phyloP scores from a whole-genome alignment of 305 asterid genomes.

The Fraxinus nigra region DNA sequence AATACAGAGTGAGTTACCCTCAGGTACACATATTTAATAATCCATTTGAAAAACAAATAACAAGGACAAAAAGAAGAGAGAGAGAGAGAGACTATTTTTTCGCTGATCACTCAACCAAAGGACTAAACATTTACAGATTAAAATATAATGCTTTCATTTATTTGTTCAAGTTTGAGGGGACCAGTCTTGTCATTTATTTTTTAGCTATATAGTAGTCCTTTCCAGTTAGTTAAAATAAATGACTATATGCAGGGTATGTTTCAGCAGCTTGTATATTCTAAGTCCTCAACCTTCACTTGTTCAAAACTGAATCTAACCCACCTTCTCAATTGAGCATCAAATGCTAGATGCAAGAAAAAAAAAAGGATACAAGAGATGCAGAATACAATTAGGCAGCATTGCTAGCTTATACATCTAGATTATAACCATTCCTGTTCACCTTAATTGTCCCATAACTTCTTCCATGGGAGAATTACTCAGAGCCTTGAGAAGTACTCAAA shows the following conservation, averaged over 20 bases:
- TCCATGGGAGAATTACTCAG: neutral
- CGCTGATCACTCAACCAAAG: neutral
- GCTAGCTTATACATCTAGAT: neutral
- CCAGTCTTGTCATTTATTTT: neutral
- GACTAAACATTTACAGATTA: neutral
- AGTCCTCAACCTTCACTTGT: constrained; percentile 1
- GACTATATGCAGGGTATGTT: neutral
- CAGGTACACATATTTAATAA: neutral
- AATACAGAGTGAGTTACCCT: constrained; percentile 3
- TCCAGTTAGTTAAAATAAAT: neutral
- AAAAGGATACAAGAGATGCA: neutral
- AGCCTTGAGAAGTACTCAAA: neutral
- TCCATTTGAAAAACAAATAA: neutral
- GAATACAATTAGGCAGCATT: neutral
- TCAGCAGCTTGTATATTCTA: neutral
- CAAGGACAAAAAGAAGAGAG: neutral
- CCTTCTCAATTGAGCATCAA: constrained; percentile 1
- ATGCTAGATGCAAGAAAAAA: neutral
- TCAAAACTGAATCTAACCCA: neutral
- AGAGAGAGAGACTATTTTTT: neutral
- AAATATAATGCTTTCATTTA: neutral
- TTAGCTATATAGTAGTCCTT: neutral
- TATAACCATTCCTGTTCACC: neutral
- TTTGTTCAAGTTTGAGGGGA: neutral
- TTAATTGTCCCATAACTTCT: neutral